Evolutionary conservation across 1,284 basidiomycete species (phyloP).

Genomic region (Exsudoporus floridanus): DNA sequence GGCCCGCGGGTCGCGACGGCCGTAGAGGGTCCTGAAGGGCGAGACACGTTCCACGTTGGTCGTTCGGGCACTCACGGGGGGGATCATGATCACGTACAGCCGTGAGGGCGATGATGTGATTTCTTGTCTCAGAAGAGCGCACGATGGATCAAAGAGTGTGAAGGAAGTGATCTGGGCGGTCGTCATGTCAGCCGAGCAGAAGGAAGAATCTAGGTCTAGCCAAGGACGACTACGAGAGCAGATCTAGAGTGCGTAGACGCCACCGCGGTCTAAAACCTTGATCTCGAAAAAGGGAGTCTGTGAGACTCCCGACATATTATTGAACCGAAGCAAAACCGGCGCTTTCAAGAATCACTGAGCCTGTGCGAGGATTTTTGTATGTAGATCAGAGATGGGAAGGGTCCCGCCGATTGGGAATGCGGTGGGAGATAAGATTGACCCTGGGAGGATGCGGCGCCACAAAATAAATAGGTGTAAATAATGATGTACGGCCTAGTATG

Average conservation of each 20-base stretch:
- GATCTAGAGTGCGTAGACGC: background rate
- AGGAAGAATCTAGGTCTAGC: background rate
- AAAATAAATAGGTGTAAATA: conserved; percentile 24
- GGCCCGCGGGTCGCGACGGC: conserved; percentile 22
- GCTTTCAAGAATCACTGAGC: background rate
- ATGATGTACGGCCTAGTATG: conserved; percentile 26
- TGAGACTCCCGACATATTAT: background rate
- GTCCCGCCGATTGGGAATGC: conserved; percentile 3
- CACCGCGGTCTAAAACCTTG: background rate
- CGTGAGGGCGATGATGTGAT: conserved; percentile 18
- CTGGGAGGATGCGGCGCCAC: conserved; percentile 29
- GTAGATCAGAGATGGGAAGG: conserved; percentile 17
- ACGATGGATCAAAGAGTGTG: conserved; percentile 2
- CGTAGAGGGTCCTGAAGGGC: conserved; percentile 20
- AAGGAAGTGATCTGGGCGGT: conserved; percentile 13
- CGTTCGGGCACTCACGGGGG: conserved; percentile 12
- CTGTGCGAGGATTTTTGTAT: background rate
- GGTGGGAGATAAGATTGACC: conserved; percentile 38
- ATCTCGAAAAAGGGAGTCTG: background rate
- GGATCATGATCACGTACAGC: conserved; percentile 27
- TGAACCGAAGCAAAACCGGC: background rate
- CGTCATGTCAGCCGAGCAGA: background rate
- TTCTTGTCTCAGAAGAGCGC: background rate
- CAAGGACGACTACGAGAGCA: background rate
- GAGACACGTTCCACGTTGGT: conserved; percentile 20